Evolutionary conservation across 768 basidiomycete species (phyloP), one percentile per base, ranked within the genome.

Genomic region (Lactarius hatsudake): DNA sequence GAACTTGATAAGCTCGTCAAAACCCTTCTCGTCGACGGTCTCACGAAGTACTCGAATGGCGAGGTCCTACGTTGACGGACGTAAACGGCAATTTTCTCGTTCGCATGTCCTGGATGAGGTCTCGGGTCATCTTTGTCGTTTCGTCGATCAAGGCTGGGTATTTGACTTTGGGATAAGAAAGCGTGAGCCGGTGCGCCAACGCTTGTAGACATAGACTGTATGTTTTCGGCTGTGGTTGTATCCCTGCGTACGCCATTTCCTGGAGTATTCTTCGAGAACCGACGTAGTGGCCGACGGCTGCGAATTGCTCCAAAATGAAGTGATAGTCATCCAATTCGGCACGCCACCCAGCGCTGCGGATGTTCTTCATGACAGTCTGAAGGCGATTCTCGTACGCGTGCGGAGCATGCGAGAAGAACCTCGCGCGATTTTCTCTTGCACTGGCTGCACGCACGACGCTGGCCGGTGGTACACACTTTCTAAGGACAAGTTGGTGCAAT

Each of bases 221-320:
- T 18, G 90, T 89, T 71, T 81, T 82, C n/a, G 78, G 71, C 54
- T 78, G 75, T 15, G 87, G 90, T 36, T 72, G 69, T 38, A 86
- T 67, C 48, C 83, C 84, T 5, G 74, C 70, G 38, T 70, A 71
- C 48, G 74, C 73, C 66, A 94, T 75, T 71, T 92, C 90, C 54
- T 81, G 76, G 72, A 90, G 86, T 15, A 93, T 84, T 43, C 82
- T 75, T 74, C 84, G 79, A 32, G 83, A 81, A 12, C 88, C 90
- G 26, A 79, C 72, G 71, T 85, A 79, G 72, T 93, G 83, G n/a
- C 91, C 93, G 4, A 86, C 85, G 0, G 87, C 85, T 40, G 91
- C 88, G 67, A 91, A 91, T 67, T 91, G 89, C 68, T 84, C 81
- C 60, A 94, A 75, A 66, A 94, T 78, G 72, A 87, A 87, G 74